phyloP scores from a whole-genome alignment of 441 rosid genomes.

The Adansonia madagascariensis region DNA sequence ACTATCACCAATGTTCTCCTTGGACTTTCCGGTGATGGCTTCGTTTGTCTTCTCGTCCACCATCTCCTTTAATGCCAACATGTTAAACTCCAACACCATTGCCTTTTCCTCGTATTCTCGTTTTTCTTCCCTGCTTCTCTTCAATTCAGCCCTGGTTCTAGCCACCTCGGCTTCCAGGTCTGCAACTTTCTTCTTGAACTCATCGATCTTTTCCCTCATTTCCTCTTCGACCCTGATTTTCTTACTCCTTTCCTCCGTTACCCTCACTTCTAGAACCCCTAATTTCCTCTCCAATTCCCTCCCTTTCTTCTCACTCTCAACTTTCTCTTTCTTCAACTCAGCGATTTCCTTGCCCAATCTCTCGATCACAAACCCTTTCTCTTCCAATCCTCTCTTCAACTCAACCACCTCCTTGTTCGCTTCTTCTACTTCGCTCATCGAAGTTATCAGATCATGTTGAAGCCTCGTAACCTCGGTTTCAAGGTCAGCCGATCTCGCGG shows the following conservation, averaged over 20 bases:
- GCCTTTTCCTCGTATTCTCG: slow-evolving; percentile 41
- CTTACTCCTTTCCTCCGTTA: slow-evolving; percentile 8
- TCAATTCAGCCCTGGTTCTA: slow-evolving; percentile 41
- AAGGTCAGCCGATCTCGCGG: slow-evolving; percentile 60
- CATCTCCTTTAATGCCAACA: slow-evolving; percentile 45
- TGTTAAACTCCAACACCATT: slow-evolving; percentile 45
- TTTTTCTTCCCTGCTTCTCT: slow-evolving; percentile 38
- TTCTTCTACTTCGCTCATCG: slow-evolving; percentile 54
- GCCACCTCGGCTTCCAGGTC: slow-evolving; percentile 46
- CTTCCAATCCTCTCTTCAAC: slow-evolving; percentile 47
- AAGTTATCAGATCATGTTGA: slow-evolving; percentile 60
- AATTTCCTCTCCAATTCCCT: slow-evolving; percentile 60
- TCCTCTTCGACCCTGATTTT: slow-evolving; percentile 8
- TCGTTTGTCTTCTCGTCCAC: slow-evolving; percentile 43
- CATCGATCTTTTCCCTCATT: slow-evolving; percentile 41
- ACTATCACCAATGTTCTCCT: slow-evolving; percentile 21
- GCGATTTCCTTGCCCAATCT: slow-evolving; percentile 51
- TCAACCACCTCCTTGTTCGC: slow-evolving; percentile 45
- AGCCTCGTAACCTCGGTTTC: slow-evolving; percentile 63
- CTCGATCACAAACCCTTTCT: slow-evolving; percentile 30
- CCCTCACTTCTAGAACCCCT: slow-evolving; percentile 53
- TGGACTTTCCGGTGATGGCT: slow-evolving; percentile 39
- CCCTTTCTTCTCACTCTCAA: slow-evolving; percentile 58
- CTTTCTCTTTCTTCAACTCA: slow-evolving; percentile 55
- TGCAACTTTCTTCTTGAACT: slow-evolving; percentile 44